Evolutionary conservation across 2,329 filamentous ascomycete species (phyloP).

Genomic region (Zymoseptoria passerinii): DNA sequence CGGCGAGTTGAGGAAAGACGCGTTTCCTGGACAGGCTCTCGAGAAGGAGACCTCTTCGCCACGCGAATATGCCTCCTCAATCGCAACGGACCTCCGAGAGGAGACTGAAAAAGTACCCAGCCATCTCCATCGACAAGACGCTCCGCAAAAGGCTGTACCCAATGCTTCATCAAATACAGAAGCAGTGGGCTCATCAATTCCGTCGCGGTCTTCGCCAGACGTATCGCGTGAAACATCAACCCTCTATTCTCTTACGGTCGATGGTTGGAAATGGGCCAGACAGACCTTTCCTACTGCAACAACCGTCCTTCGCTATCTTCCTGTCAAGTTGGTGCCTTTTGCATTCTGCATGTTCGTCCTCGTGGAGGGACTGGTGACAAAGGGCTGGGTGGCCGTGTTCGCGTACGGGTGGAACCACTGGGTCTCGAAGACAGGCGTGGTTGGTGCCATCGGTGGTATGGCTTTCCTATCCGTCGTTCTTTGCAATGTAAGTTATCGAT

Average conservation of each 20-base stretch:
- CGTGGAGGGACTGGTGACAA: slow-evolving; percentile 63
- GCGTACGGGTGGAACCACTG: slow-evolving; percentile 66
- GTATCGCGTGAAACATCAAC: slow-evolving; percentile 32
- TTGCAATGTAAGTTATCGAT: slow-evolving; percentile 54
- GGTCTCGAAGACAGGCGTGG: slow-evolving; percentile 59
- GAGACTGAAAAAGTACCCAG: slow-evolving; percentile 2
- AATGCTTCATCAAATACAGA: not conserved
- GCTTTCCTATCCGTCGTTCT: slow-evolving; percentile 62
- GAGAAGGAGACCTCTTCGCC: not conserved
- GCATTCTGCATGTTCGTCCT: slow-evolving; percentile 68
- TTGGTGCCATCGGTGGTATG: slow-evolving; percentile 65
- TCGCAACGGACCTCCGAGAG: not conserved
- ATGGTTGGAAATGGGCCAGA: slow-evolving; percentile 51
- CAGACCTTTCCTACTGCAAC: slow-evolving; percentile 64
- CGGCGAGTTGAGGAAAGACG: not conserved
- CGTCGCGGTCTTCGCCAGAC: not conserved
- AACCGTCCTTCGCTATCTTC: slow-evolving; percentile 57
- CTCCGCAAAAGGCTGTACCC: not conserved
- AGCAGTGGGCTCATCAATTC: not conserved
- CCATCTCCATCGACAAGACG: not conserved
- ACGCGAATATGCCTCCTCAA: not conserved
- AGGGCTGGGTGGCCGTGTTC: slow-evolving; percentile 66
- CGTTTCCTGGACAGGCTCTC: not conserved
- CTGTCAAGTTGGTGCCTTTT: slow-evolving; percentile 61
- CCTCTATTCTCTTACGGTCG: slow-evolving; percentile 42